These are phyloP conservation scores for Persicaria tinctoria DNA, from an alignment of 148 eudicot genomes.

Conservation along the genomic window DNA sequence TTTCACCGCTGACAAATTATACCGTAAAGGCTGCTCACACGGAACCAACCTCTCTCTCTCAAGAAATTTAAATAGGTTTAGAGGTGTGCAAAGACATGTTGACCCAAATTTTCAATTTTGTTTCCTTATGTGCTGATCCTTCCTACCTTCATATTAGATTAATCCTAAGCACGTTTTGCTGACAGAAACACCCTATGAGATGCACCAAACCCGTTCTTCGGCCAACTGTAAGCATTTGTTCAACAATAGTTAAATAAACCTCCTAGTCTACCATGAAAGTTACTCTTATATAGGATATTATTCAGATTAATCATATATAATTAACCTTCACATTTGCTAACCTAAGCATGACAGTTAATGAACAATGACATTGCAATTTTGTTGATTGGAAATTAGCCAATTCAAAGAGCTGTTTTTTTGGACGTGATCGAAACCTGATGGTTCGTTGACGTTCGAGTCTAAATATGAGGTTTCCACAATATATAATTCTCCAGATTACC, in stretches of 20 bases:
- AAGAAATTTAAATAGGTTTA: neutral
- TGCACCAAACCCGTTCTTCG: neutral
- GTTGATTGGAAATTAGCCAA: neutral
- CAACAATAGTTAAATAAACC: neutral
- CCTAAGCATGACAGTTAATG: neutral
- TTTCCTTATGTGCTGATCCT: neutral
- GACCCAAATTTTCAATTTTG: conserved; percentile 5
- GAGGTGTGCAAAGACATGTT: neutral
- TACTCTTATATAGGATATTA: too few relatives aligned
- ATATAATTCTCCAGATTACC: too few relatives aligned
- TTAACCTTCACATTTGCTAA: neutral
- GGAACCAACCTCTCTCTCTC: too few relatives aligned
- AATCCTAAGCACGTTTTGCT: neutral
- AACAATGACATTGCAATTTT: neutral
- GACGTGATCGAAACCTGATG: neutral
- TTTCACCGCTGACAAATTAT: too few relatives aligned
- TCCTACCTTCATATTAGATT: neutral
- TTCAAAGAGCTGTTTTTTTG: neutral
- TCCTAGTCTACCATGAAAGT: neutral
- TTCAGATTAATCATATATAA: neutral
- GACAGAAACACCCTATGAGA: neutral
- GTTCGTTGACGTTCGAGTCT: neutral
- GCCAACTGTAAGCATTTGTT: neutral
- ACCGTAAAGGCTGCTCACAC: too few relatives aligned
- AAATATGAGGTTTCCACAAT: too few relatives aligned